These are phyloP conservation scores for Aureobasidium melanogenum DNA, from an alignment of 2,329 filamentous ascomycete genomes.

Conservation along the genomic window DNA sequence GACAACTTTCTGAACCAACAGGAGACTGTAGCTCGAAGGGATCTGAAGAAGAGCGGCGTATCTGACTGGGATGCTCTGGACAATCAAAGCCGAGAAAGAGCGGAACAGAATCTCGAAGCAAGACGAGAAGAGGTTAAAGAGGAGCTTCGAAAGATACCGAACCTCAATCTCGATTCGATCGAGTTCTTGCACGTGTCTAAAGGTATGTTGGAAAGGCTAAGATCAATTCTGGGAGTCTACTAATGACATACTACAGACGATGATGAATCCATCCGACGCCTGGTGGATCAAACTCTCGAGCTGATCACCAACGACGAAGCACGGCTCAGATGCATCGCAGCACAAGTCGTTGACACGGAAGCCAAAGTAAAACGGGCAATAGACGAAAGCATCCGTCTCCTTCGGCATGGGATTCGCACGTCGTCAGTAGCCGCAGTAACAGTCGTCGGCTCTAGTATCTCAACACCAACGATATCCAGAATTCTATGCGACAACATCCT, in stretches of 20 bases:
- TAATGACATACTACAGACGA: background rate
- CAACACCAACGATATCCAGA: background rate
- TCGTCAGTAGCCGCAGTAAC: background rate
- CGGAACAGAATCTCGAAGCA: no score
- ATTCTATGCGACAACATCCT: background rate
- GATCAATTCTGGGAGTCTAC: background rate
- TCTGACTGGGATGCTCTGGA: no score
- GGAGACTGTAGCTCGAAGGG: no score
- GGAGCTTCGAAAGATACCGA: background rate
- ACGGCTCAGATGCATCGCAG: background rate
- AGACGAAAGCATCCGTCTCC: background rate
- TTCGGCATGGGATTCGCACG: background rate
- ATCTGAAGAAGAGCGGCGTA: no score
- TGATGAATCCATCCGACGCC: background rate
- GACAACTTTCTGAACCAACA: no score
- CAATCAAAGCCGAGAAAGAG: no score
- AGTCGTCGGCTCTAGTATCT: background rate
- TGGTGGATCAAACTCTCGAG: background rate
- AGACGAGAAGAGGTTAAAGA: no score
- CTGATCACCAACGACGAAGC: background rate
- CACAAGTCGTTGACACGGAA: background rate
- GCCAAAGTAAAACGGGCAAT: background rate
- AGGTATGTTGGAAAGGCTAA: background rate
- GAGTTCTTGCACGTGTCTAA: background rate
- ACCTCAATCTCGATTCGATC: background rate